These are phyloP conservation scores for Vicia faba DNA, from an alignment of 306 rosid genomes.

Conservation along the genomic window DNA sequence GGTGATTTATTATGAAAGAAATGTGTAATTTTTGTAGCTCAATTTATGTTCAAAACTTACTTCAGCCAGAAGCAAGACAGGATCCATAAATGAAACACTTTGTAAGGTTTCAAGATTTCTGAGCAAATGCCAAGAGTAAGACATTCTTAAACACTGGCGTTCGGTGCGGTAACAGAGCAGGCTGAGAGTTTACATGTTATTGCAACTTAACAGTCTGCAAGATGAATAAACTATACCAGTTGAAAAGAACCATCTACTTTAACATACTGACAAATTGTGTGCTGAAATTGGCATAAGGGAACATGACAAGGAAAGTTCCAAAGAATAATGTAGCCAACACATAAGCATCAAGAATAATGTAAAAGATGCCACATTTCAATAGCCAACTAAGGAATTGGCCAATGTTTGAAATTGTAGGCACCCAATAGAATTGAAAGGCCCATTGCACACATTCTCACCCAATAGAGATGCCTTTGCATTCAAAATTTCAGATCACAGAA, in stretches of 20 bases:
- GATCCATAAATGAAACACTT: constrained; percentile 9
- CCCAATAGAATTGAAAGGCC: no score
- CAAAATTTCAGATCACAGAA: no score
- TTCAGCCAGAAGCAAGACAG: not conserved
- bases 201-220: not conserved
- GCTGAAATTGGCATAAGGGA: constrained; percentile 14
- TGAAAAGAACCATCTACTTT: not conserved
- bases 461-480: no score
- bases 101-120: not conserved
- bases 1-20: no score
- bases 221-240: not conserved
- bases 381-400: no score
- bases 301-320: constrained; percentile 17
- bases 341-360: no score
- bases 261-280: not conserved
- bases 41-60: not conserved
- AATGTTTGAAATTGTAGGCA: no score
- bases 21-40: not conserved
- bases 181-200: not conserved
- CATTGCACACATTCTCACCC: no score
- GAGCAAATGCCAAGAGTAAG: not conserved
- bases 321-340: constrained; percentile 4
- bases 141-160: not conserved
- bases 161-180: not conserved
- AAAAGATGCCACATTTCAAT: no score